Evolutionary conservation across 306 rosid genomes (phyloP).

Genomic region (Canavalia ensiformis): DNA sequence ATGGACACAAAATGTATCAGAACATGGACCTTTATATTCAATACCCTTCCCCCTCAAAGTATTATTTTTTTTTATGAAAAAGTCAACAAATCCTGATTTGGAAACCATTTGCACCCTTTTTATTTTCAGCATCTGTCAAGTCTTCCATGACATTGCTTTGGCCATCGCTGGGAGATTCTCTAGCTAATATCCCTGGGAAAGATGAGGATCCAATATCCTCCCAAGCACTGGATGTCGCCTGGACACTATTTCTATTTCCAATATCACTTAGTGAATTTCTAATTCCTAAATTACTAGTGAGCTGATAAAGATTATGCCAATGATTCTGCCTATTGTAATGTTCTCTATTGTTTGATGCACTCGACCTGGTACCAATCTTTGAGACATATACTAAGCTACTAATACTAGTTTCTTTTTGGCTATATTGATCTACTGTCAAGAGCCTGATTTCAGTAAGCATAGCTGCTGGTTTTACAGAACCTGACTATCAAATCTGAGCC

Average conservation of each 20-base stretch:
- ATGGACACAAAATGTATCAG: constrained; percentile 52
- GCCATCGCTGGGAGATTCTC: constrained; percentile 59
- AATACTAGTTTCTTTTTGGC: no score
- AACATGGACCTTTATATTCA: constrained; percentile 61
- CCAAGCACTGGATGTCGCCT: constrained; percentile 56
- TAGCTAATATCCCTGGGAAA: constrained; percentile 59
- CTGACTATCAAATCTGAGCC: no score
- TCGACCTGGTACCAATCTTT: no score
- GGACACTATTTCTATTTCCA: constrained; percentile 58
- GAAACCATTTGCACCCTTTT: constrained; percentile 65
- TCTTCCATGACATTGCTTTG: constrained; percentile 63
- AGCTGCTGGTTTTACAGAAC: no score
- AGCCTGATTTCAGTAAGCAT: no score
- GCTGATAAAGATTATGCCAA: constrained; percentile 77
- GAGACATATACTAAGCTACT: no score
- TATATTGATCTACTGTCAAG: no score
- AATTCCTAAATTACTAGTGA: constrained; percentile 68
- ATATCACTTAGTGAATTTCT: constrained; percentile 59
- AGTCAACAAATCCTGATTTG: constrained; percentile 88
- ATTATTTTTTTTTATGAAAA: constrained; percentile 63
- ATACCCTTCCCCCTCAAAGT: constrained; percentile 88
- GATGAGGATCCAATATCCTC: constrained; percentile 63
- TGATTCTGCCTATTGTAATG: constrained; percentile 61
- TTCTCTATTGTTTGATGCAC: constrained; percentile 66
- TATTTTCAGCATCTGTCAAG: constrained; percentile 57